phyloP scores from a whole-genome alignment of 371 early-diverging fungal genomes.

The Apophysomyces variabilis region DNA sequence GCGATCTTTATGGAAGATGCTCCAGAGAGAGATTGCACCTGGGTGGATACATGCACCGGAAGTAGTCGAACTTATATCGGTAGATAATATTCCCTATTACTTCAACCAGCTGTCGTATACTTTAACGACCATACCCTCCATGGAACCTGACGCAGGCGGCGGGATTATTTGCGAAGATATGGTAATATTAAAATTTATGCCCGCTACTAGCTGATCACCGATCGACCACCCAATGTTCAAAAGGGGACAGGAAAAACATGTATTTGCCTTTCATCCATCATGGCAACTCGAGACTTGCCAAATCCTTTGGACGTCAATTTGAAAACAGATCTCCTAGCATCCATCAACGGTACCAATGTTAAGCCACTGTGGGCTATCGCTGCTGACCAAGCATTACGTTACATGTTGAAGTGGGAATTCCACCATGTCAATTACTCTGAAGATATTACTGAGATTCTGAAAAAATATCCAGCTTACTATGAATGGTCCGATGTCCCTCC shows the following conservation, averaged over 20 bases:
- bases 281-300: constrained; percentile 60
- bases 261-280: constrained; percentile 69
- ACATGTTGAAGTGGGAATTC: constrained; percentile 44
- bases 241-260: constrained; percentile 80
- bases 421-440: constrained; percentile 29
- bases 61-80: constrained; percentile 36
- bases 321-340: constrained; percentile 36
- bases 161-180: constrained; percentile 85
- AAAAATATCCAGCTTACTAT: constrained; percentile 55
- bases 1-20: constrained; percentile 67
- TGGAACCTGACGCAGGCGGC: constrained; percentile 55
- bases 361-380: constrained; percentile 44
- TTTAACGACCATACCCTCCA: constrained; percentile 23
- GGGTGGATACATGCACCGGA: constrained; percentile 44
- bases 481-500: constrained; percentile 29
- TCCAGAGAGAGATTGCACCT: constrained; percentile 65
- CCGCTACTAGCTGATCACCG: not conserved
- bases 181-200: constrained; percentile 38
- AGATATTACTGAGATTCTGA: constrained; percentile 29
- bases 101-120: constrained; percentile 33
- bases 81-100: constrained; percentile 45
- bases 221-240: not conserved
- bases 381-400: constrained; percentile 34
- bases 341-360: not conserved
- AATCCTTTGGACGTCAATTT: constrained; percentile 24